Base-by-base conservation (phyloP, 441 rosid genomes). In the Eruca vesicaria region DNA sequence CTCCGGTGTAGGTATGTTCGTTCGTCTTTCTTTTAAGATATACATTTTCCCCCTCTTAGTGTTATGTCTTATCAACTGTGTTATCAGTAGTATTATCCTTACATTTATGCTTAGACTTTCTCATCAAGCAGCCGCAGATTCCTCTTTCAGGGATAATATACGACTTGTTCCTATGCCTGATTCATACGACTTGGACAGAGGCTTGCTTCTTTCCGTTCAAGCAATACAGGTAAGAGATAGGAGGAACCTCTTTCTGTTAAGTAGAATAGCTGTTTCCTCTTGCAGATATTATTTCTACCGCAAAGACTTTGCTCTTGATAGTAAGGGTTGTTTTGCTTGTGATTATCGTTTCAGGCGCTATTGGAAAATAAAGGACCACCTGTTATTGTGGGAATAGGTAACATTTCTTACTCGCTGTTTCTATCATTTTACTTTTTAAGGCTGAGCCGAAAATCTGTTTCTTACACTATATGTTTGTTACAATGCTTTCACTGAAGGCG, bases 101-200 rank as follows among this genome's bases (percentile, higher is more conserved):
- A 63, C 74, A 63, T 57, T 75, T 80, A 74, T 77, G 77, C 78
- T 66, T 86, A 82, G 92, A 84, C 92, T 83, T 89, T 90, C 92
- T 92, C 96, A 89, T 90, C 93, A 89, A 92, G 90, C 98, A 89
- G 90, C 91, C 83, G 78, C 99, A 96, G 99, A 80, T 92, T 89
- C 95, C 85, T 85, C 96, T 92, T 92, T 86, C 93, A 96, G 99
- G 99, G 87, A 90, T 79, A 82, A 82, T 23, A 66, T 91, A 82
- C 87, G 88, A 84, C 97, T 96, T 82, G 95, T 86, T 73, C 97
- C 99, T 63, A 86, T 94, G 97, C 97, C 92, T 76, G 99, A 90
- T 84, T 96, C 99, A 78, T 92, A 88, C 82, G 98, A 96, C 81
- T 79, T 96, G 79, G 99, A 96, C 73, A 86, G 99, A 81, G 99